Conservation (phyloP, 257 asterid genomes). For the Petrea volubilis region DNA sequence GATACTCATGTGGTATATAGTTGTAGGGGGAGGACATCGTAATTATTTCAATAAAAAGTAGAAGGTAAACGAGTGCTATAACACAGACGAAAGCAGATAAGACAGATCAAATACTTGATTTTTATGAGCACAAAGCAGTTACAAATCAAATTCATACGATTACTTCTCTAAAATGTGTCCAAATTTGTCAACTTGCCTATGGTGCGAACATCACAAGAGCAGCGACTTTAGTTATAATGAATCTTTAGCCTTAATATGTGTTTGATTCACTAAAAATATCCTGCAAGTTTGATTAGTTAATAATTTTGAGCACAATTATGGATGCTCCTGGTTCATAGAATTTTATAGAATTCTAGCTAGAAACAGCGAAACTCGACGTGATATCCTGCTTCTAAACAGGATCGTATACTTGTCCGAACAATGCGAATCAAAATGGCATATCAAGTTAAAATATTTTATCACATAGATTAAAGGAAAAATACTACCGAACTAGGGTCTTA, state of each 20-base stretch:
- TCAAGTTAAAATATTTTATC: background rate
- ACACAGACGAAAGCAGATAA: background rate
- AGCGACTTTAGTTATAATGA: background rate
- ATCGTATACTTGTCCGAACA: background rate
- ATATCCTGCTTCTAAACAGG: no score
- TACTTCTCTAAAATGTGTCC: background rate
- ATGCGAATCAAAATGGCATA: constrained; percentile 1
- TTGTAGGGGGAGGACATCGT: no score
- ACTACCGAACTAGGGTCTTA: no score
- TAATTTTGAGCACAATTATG: background rate
- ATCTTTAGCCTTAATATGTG: background rate
- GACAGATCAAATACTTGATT: background rate
- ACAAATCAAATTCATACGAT: no score
- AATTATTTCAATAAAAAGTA: no score
- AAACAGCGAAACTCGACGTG: no score
- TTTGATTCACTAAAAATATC: background rate
- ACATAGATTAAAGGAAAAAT: background rate
- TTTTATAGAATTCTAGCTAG: no score
- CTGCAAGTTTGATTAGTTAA: background rate
- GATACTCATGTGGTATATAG: no score
- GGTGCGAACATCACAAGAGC: background rate
- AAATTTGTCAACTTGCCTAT: no score
- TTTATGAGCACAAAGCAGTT: background rate
- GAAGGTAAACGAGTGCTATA: no score
- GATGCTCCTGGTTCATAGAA: no score